Conservation (phyloP, 2,329 filamentous ascomycete species). For the Aspergillus tanneri region DNA sequence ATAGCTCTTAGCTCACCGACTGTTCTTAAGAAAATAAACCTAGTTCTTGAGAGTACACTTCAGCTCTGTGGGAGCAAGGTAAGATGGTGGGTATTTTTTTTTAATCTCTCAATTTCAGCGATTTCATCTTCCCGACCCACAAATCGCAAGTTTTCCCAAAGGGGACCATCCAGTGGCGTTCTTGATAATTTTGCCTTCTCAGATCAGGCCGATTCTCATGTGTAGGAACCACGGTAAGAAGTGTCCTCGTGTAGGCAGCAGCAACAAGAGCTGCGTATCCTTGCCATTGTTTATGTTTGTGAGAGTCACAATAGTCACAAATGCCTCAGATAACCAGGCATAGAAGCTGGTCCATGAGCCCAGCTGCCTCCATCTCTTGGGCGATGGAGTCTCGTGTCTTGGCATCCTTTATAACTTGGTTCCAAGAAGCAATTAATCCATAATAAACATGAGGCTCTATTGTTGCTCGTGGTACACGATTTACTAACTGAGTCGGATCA, state of each 20-base stretch:
- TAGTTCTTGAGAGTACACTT: no score
- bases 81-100: no score
- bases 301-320: slow-evolving; percentile 27
- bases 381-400: slow-evolving; percentile 16
- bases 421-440: slow-evolving; percentile 28
- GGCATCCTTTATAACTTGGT: slow-evolving; percentile 24
- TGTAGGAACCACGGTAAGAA: no score
- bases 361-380: slow-evolving; percentile 23
- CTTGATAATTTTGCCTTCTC: no score
- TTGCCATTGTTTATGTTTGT: slow-evolving; percentile 29
- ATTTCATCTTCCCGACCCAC: no score
- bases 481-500: slow-evolving; percentile 16
- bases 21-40: no score
- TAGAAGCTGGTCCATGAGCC: slow-evolving; percentile 21
- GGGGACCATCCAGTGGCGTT: no score
- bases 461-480: slow-evolving; percentile 13
- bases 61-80: no score
- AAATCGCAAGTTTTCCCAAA: no score
- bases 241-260: slow-evolving; percentile 23
- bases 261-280: slow-evolving; percentile 24
- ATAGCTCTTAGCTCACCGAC: no score
- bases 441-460: slow-evolving; percentile 20
- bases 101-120: no score
- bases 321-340: slow-evolving; percentile 27
- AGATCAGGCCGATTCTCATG: no score